Evolutionary conservation across 208 protist species (phyloP), one percentile per base, ranked within the genome.

Genomic region (Crithidia sp.): DNA sequence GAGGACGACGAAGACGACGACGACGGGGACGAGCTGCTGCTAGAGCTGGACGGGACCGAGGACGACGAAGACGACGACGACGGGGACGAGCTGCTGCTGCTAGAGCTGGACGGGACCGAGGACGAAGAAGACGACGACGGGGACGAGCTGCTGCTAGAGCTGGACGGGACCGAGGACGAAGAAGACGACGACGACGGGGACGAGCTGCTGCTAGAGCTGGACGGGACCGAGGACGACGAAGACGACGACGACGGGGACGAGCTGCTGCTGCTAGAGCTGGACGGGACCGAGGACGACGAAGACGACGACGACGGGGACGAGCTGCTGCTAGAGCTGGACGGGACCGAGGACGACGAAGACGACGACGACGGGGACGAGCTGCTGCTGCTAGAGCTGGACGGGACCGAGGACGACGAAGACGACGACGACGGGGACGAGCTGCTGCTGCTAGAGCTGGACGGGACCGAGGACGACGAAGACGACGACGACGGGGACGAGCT

Each of bases 231-330:
- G 5, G n/a, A 16, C 49, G 65, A 70, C 65, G 65, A 70, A 9
- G 65, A 70, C 0, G 64, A 68, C 47, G 64, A 68, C 19, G 64
- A 49, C 12, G n/a, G 8, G 50, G 52, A 59, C 43, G 2, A 47
- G 5, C 0, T 3, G 5, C 39, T 45, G 56, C 39, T 61, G 39
- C 56, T 44, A 14, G 56, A 61, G 14, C 37, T 19, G 37, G 10
- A 19, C 54, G 54, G 16, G 10, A 28, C 50, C 14, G 50, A 17
- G 14, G 54, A 39, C 54, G 52, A 67, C 62, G 62, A 49, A n/a
- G n/a, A 16, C 49, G 65, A 70, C 65, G 65, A 70, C 40, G 65
- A 70, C 0, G 64, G n/a, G n/a, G n/a, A n/a, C n/a, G n/a, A n/a
- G n/a, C n/a, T n/a, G n/a, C n/a, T n/a, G n/a, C n/a, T n/a, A n/a